phyloP scores from a whole-genome alignment of 1,284 basidiomycete genomes.

The Leccinum solheimii region DNA sequence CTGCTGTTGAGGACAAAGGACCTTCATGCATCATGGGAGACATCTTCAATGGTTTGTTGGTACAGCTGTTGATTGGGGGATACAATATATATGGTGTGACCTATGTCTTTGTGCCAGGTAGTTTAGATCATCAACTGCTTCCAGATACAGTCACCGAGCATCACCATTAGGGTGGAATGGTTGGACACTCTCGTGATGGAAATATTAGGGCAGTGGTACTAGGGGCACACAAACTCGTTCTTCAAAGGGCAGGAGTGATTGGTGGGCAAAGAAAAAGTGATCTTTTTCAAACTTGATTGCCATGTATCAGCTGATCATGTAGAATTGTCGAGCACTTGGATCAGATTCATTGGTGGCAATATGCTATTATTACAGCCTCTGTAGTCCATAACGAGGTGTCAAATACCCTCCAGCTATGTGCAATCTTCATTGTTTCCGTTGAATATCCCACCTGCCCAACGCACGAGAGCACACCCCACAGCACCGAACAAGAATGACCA shows the following conservation, averaged over 20 bases:
- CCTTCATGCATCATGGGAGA: too few relatives aligned
- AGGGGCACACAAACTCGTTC: too few relatives aligned
- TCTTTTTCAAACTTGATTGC: background rate
- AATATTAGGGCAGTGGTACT: too few relatives aligned
- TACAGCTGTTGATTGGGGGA: too few relatives aligned
- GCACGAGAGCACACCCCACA: conserved; percentile 41
- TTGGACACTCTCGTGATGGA: too few relatives aligned
- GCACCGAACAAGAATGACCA: conserved; percentile 65
- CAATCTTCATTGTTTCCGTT: conserved; percentile 20
- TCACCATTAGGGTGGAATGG: background rate
- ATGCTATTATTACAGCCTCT: conserved; percentile 9
- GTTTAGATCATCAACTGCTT: too few relatives aligned
- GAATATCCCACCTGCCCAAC: conserved; percentile 48
- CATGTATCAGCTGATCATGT: background rate
- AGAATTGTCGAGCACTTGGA: background rate
- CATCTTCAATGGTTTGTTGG: too few relatives aligned
- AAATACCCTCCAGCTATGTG: conserved; percentile 3
- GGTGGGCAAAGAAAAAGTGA: background rate
- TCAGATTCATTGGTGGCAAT: background rate
- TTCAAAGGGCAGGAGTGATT: too few relatives aligned
- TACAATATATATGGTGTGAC: too few relatives aligned
- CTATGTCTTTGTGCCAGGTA: too few relatives aligned
- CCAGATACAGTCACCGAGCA: too few relatives aligned
- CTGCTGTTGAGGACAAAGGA: background rate
- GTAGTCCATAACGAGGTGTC: conserved; percentile 1